Base-by-base conservation (phyloP, 129 eudicot genomes). In the Cynara cardunculus region DNA sequence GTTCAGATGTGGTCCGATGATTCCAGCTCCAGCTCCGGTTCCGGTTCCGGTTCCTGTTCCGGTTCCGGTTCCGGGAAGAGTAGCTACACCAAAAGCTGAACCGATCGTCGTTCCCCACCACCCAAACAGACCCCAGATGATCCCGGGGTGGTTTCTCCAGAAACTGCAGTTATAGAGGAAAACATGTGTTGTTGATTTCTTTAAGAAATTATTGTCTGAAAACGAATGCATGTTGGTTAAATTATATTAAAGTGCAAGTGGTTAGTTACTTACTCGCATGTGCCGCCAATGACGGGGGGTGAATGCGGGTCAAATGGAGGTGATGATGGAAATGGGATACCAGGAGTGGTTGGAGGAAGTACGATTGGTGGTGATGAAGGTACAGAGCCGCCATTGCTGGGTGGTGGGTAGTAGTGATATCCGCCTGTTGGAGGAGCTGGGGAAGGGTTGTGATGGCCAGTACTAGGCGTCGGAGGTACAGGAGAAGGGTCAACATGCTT, bases 81-180 rank as follows among this genome's bases (percentile, higher is more conserved):
- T 72, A 12, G 78, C 13, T 34, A 84, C 78, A 19, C 97, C 97
- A 31, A 93, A 91, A 4, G 89, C 88, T 5, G 87, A 76, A 11
- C 97, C 90, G 2, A 89, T 11, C 3, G 90, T 86, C 66, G 92
- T 83, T 46, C 91, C 98, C 75, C 78, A 85, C 80, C 83, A 86
- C 28, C 98, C 97, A 34, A 93, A 72, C 30, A 91, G 53, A 5
- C 91, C 90, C 89, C 91, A 93, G 78, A 93, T 88, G 31, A 89
- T 14, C 73, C 68, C 72, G 18, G 98, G 98, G 85, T 89, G 97
- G 76, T 81, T 85, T 76, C 88, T 85, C 98, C 98, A 93, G 88
- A 72, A 91, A 74, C 98, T 93, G 87, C 81, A 85, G 8, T 26
- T 25, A 66, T 10, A 69, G 2, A 76, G 1, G 34, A 77, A 75